Evolutionary conservation across 1,284 basidiomycete genomes (phyloP), one percentile per base, ranked within the genome.

Genomic region (Ceratobasidium sp.): DNA sequence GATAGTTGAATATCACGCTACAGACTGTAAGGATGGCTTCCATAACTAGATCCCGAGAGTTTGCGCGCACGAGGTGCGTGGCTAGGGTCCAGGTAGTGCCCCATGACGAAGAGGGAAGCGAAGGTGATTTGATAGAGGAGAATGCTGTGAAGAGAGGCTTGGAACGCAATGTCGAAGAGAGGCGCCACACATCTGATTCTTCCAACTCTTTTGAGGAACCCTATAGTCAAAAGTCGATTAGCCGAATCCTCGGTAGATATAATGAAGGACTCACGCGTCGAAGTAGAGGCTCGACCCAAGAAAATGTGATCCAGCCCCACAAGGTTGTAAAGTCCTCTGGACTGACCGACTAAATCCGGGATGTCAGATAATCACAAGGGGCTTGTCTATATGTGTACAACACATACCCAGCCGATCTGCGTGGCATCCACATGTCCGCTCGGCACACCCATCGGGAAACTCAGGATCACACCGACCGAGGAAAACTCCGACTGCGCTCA

Each of bases 261-360:
- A 16, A 34, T 30, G 21, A 12, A 3, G 41, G 12, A 41, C 72
- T 21, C 1, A 85, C 85, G 30, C 79, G 82, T 65, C 81, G 77
- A 72, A 96, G 85, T 28, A 94, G 83, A 0, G 89, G 87, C 73
- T 86, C 84, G 55, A 95, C 84, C 94, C 93, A 96, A 32, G 78
- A 81, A 81, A 95, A 96, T 0, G 90, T 88, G n/a, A 91, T 81
- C 91, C 93, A 94, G 5, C 87, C 85, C 81, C 85, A 89, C 0
- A 96, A 83, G 0, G 88, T 85, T 3, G 91, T 90, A 75, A 89
- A 89, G 77, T 95, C 93, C 78, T 96, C 94, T 0, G 87, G 87
- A 0, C 86, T 83, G 48, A 89, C 77, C n/a, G 84, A 79, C 69
- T 80, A 45, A 46, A n/a, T 30, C 41, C 21, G 23, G 6, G 5